phyloP scores from a whole-genome alignment of 2,329 filamentous ascomycete genomes.

The Pezicula neosporulosa region DNA sequence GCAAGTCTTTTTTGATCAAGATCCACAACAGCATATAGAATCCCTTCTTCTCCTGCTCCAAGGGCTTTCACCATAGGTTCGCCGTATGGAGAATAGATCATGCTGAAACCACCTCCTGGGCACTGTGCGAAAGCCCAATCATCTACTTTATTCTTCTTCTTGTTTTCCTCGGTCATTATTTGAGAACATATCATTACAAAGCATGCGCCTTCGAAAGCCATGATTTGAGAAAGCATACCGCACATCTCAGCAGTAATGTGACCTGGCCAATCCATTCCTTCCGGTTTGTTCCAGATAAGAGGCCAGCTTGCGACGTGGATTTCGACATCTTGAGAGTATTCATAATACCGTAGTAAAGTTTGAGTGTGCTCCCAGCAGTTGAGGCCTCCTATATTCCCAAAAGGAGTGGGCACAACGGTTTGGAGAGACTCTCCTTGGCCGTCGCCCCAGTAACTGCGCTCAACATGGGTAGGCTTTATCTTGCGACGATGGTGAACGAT shows the following conservation, averaged over 20 bases:
- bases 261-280: slow-evolving; percentile 14
- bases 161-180: slow-evolving; percentile 20
- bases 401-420: slow-evolving; percentile 1
- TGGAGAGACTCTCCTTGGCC: slow-evolving; percentile 2
- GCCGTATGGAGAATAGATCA: slow-evolving; percentile 29
- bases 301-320: slow-evolving; percentile 27
- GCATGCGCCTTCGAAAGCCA: slow-evolving; percentile 21
- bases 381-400: slow-evolving; percentile 1
- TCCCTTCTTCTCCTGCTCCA: slow-evolving; percentile 25
- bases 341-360: slow-evolving; percentile 18
- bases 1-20: slow-evolving; percentile 12
- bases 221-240: slow-evolving; percentile 16
- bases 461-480: slow-evolving; percentile 48
- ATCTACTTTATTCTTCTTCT: slow-evolving; percentile 7
- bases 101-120: slow-evolving; percentile 23
- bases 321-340: slow-evolving; percentile 19
- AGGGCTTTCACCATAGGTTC: slow-evolving; percentile 23
- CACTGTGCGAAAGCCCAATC: slow-evolving; percentile 7
- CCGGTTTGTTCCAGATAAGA: slow-evolving; percentile 7
- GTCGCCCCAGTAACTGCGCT: slow-evolving; percentile 26
- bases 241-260: slow-evolving; percentile 16
- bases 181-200: slow-evolving; percentile 22
- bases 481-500: slow-evolving; percentile 45
- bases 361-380: slow-evolving; percentile 6
- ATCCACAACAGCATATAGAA: slow-evolving; percentile 35